Evolutionary conservation across 306 rosid genomes (phyloP), one percentile per base, ranked within the genome.

Genomic region (Cucurbita ficifolia): DNA sequence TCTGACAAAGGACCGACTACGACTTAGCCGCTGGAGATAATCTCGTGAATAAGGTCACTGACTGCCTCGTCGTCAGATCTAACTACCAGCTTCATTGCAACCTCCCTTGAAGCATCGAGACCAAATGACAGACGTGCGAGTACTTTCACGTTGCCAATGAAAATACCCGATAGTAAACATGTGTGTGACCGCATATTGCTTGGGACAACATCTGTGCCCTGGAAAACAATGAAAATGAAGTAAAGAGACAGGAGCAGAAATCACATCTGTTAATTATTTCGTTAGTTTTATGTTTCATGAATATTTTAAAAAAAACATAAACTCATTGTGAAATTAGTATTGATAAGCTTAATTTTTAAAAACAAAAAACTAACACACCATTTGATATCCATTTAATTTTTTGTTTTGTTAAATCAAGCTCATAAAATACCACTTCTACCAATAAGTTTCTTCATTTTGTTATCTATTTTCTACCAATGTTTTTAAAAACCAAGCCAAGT

Each of bases 161-260:
- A 91, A 39, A 94, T 87, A 78, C 99, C 96, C 0, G 99, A 89
- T 79, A 94, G 76, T 77, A 89, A 79, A 64, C 96, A 86, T 12
- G 95, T 83, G 85, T 94, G 97, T 68, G 99, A 94, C 81, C 99
- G 87, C 67, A 90, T 82, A 83, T 94, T 94, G 86, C 80, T 82
- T 21, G 97, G 86, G 51, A 94, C 90, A 22, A 81, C 89, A 79
- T 91, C 97, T 4, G 97, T 80, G 79, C 99, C 99, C 97, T 91
- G 96, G 78, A 83, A 61, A 70, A 79, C 65, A 62, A 51, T 5
- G 36, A 75, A 75, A 45, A 50, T 5, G 40, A 75, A 43, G 38
- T 14, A 70, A 13, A 4, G 57, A 70, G 29, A 64, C 50, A 33
- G 45, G 17, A 49, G 3, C 51, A 40, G 9, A 69, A 13, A 2